Percentiles rank a stretch among this genome's conserved stretches.
These are phyloP conservation scores for Syncephalastrum sp. DNA, from an alignment of 371 early-diverging fungal species.

Conservation along the genomic window DNA sequence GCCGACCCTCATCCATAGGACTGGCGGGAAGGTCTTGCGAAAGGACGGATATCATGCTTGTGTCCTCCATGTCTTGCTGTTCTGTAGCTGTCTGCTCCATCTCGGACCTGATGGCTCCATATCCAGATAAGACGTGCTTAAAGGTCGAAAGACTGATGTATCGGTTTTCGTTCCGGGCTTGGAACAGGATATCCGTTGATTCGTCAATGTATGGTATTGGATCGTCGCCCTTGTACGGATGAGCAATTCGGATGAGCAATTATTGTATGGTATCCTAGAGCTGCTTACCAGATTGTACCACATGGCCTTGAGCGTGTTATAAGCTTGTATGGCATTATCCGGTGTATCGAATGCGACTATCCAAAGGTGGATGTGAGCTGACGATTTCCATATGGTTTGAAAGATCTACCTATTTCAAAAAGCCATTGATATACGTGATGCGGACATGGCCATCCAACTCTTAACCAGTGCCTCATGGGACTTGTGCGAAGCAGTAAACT, in stretches of 20 bases:
- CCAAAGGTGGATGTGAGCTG: not conserved
- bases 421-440: slow-evolving; percentile 41
- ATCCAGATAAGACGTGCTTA: slow-evolving; percentile 9
- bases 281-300: slow-evolving; percentile 28
- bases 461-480: slow-evolving; percentile 30
- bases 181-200: not conserved
- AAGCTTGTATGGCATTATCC: slow-evolving; percentile 28
- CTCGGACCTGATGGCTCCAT: slow-evolving; percentile 17
- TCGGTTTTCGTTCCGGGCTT: slow-evolving; percentile 9
- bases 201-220: no score
- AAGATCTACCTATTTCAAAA: slow-evolving; percentile 32
- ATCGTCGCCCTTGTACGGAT: slow-evolving; percentile 2
- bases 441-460: slow-evolving; percentile 37
- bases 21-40: no score
- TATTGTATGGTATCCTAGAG: not conserved
- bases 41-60: no score
- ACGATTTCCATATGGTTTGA: no score
- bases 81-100: not conserved
- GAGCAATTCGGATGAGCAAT: no score
- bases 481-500: slow-evolving; percentile 26
- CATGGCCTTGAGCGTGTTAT: slow-evolving; percentile 23
- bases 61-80: no score
- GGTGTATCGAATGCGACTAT: slow-evolving; percentile 31
- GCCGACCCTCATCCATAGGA: not conserved
- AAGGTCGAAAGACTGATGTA: slow-evolving; percentile 14